A percentile compares a stretch with the other conserved stretches of the same genome.
phyloP scores from a whole-genome alignment of 306 rosid species.

The Begonia loranthoides region DNA sequence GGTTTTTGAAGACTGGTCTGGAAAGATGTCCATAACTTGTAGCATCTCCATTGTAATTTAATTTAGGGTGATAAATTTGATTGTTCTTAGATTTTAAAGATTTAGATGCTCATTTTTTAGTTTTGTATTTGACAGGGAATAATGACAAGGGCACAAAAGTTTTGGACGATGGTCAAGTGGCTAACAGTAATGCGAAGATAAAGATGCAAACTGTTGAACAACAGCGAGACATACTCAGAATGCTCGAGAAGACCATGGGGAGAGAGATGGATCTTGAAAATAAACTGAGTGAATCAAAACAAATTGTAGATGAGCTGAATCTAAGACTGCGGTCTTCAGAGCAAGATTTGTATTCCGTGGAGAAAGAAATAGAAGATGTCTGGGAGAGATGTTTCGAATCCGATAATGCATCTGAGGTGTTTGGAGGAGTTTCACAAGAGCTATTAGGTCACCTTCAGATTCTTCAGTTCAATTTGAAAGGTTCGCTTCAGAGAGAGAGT shows the following conservation, averaged over 20 bases:
- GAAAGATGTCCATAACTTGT: too few relatives aligned
- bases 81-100: too few relatives aligned
- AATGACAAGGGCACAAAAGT: conserved; percentile 16
- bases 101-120: too few relatives aligned
- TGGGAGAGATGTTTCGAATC: conserved; percentile 54
- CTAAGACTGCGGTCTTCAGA: conserved; percentile 29
- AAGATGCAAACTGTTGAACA: conserved; percentile 57
- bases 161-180: conserved; percentile 29
- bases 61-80: too few relatives aligned
- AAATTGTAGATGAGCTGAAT: conserved; percentile 34
- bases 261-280: conserved; percentile 76
- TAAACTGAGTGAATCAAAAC: conserved; percentile 34
- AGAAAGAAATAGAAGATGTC: conserved; percentile 43
- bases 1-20: too few relatives aligned
- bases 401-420: conserved; percentile 39
- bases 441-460: conserved; percentile 46
- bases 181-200: conserved; percentile 19
- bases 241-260: conserved; percentile 69
- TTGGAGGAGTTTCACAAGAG: conserved; percentile 55
- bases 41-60: too few relatives aligned
- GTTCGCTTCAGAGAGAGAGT: conserved; percentile 41
- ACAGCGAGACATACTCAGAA: conserved; percentile 52
- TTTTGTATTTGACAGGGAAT: conserved; percentile 29
- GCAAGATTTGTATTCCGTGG: conserved; percentile 32
- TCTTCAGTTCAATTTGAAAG: conserved; percentile 55